Evolutionary conservation across 352 stramenopile species (phyloP).

Genomic region (Halophytophthora batemanensis): DNA sequence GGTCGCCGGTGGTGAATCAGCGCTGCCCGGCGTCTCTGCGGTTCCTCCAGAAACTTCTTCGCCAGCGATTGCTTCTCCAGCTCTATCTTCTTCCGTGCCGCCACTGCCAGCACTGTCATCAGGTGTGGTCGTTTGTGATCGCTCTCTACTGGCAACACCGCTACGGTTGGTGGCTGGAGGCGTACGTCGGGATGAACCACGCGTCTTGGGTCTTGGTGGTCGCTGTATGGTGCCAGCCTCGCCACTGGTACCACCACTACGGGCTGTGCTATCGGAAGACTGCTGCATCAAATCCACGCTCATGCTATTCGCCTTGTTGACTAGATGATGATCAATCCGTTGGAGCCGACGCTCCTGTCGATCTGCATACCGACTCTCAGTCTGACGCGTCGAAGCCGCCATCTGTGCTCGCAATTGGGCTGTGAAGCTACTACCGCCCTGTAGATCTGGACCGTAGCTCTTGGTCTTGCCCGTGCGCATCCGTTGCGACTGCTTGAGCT

Average conservation of each 20-base stretch:
- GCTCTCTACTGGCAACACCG: not conserved
- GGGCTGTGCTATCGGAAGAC: conserved; percentile 1
- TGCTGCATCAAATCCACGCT: conserved; percentile 18
- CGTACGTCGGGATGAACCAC: no score
- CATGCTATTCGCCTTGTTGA: conserved; percentile 40
- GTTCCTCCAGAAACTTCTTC: not conserved
- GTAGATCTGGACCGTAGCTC: conserved; percentile 38
- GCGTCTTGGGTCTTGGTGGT: no score
- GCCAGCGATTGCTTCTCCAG: not conserved
- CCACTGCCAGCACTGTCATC: not conserved
- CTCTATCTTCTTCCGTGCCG: not conserved
- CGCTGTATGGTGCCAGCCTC: not conserved
- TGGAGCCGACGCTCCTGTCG: conserved; percentile 40
- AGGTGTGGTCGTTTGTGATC: not conserved
- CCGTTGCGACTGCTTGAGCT: conserved; percentile 74
- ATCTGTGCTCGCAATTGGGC: conserved; percentile 51
- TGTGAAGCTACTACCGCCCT: conserved; percentile 50
- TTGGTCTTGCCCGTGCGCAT: conserved; percentile 59
- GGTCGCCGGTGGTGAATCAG: not conserved
- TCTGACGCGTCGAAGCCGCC: conserved; percentile 43
- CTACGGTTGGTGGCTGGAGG: no score
- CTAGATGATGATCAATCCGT: conserved; percentile 41
- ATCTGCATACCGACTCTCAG: conserved; percentile 30
- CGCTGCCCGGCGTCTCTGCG: not conserved
- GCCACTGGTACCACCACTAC: conserved; percentile 10